These are phyloP conservation scores for Ceratobasidium sp. DNA, from an alignment of 1,284 basidiomycete genomes.

Conservation along the genomic window DNA sequence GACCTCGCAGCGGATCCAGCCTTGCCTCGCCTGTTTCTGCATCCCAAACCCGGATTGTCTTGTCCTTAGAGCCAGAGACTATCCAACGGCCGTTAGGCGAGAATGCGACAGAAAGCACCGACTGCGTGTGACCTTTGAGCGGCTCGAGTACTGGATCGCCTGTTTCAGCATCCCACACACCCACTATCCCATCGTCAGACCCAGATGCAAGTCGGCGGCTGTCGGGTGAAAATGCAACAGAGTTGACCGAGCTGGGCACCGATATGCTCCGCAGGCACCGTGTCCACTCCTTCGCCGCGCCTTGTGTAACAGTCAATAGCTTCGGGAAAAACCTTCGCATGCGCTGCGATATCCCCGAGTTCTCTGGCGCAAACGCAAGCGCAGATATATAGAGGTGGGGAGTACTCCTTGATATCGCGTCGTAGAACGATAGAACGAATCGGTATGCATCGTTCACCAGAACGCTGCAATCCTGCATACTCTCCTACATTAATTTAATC, in stretches of 20 bases:
- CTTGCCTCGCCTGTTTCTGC: background rate
- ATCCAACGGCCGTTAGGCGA: constrained; percentile 21
- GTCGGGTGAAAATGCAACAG: background rate
- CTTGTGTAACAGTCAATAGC: background rate
- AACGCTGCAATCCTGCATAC: background rate
- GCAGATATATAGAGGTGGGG: constrained; percentile 8
- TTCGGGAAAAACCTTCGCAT: background rate
- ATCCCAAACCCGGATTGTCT: constrained; percentile 42
- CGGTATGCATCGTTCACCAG: background rate
- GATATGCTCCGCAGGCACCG: background rate
- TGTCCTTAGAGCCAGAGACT: constrained; percentile 8
- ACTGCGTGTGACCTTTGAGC: constrained; percentile 4
- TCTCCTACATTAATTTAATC: background rate
- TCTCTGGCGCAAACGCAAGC: background rate
- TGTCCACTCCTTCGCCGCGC: background rate
- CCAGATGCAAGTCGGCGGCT: constrained; percentile 3
- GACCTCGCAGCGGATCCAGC: constrained; percentile 9
- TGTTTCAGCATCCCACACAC: background rate
- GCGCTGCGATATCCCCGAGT: background rate
- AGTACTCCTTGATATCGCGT: background rate
- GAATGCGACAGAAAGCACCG: constrained; percentile 22
- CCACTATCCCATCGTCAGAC: background rate
- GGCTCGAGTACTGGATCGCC: background rate
- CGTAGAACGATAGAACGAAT: constrained; percentile 1
- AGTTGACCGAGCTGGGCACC: background rate